phyloP scores from a whole-genome alignment of 352 stramenopile genomes.

The Globisporangium polare region DNA sequence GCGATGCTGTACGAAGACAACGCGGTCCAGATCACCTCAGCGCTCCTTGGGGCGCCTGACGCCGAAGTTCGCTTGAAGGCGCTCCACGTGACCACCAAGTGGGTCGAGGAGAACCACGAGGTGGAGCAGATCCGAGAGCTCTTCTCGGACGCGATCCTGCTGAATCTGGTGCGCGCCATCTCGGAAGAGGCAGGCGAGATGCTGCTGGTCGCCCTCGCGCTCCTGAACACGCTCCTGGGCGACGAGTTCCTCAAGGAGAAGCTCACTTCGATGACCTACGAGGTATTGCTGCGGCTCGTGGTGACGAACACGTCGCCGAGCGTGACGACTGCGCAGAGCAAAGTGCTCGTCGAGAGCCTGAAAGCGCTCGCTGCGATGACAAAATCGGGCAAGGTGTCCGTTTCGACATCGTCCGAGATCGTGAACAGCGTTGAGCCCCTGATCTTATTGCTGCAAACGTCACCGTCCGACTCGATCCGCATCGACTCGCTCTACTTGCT shows the following conservation, averaged over 20 bases:
- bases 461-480: slow-evolving; percentile 28
- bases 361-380: slow-evolving; percentile 53
- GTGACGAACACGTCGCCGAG: slow-evolving; percentile 16
- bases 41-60: slow-evolving; percentile 38
- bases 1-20: slow-evolving; percentile 33
- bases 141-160: slow-evolving; percentile 29
- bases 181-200: slow-evolving; percentile 37
- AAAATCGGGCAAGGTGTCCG: slow-evolving; percentile 19
- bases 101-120: slow-evolving; percentile 41
- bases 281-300: slow-evolving; percentile 52
- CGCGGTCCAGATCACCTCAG: slow-evolving; percentile 36
- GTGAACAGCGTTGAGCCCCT: slow-evolving; percentile 43
- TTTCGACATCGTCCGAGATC: slow-evolving; percentile 33
- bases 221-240: slow-evolving; percentile 45
- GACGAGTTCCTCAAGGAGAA: slow-evolving; percentile 53
- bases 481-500: slow-evolving; percentile 61
- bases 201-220: slow-evolving; percentile 35
- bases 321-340: slow-evolving; percentile 16
- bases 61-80: slow-evolving; percentile 42
- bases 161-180: slow-evolving; percentile 47
- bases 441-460: slow-evolving; percentile 31
- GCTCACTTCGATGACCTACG: slow-evolving; percentile 54
- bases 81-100: slow-evolving; percentile 35
- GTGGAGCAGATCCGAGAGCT: slow-evolving; percentile 18
- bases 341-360: slow-evolving; percentile 41